Evolutionary conservation across 306 rosid genomes (phyloP), one percentile per base, ranked within the genome.

Genomic region (Acacia crassicarpa): DNA sequence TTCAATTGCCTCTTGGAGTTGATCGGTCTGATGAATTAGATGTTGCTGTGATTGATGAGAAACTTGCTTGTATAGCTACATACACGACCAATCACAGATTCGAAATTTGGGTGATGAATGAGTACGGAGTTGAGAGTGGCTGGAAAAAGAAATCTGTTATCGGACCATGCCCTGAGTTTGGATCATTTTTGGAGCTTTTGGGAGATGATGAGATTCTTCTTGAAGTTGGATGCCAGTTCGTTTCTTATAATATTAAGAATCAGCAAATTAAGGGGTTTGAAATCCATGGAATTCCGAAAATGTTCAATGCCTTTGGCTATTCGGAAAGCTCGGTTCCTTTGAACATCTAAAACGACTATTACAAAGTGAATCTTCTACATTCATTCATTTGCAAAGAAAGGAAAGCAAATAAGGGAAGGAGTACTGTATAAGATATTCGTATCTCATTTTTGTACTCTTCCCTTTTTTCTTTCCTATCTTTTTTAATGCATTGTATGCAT

Each of bases 141-240:
- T 75, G 78, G 78, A 38, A 2, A 8, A 75, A 22, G 63, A 75
- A 6, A 14, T 75, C 6, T 43, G 45, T 56, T 1, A 3, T 75
- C 4, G 35, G 51, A 6, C 78, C 78, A 38, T 2, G 15, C 72
- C 46, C 72, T 8, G 25, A 38, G 15, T 67, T 67, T 67, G 72
- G 72, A n/a, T 67, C 27, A 1, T 67, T 67, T 41, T 19, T 35
- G 17, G 72, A 48, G 14, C 19, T 67, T 3, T 49, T 62, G 63
- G 27, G 63, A 30, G 62, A 73, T 16, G 15, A 73, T 49, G 63
- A 73, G 77, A 49, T 73, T 27, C 77, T 73, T 48, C 45, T 73
- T 12, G 77, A 73, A 48, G 63, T 49, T 30, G 63, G 10, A 4
- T 62, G 77, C 4, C 25, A 30, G 17, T 49, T 73, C 25, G 25